Evolutionary conservation across 202 grass and related monocot genomes (phyloP), one percentile per base, ranked within the genome.

Genomic region (Musa balbisiana): DNA sequence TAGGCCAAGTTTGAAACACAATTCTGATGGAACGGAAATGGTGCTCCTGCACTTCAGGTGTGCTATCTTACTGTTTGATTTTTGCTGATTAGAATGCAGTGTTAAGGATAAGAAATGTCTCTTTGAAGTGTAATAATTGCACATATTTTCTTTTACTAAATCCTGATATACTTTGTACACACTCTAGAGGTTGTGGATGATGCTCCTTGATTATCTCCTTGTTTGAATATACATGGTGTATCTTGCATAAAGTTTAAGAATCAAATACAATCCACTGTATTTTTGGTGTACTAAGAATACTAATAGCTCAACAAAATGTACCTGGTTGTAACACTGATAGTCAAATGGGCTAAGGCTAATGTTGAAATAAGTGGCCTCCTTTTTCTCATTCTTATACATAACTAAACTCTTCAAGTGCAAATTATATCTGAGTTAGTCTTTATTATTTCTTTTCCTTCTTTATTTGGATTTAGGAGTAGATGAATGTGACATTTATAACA

Each of bases 41-140:
- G 65, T 87, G 49, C 85, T 88, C 78, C 86, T 91, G 68, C 80
- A 87, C n/a, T 91, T 97, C 88, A 93, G 94, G 94, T 97, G 71
- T 86, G 78, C 52, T 72, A 75, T 83, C 53, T 22, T 23, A 69
- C 51, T 81, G 25, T 70, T 51, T 75, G 49, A 60, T 51, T 53
- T 51, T n/a, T 68, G 55, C 10, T 64, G 9, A 50, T 33, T 67
- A 74, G 29, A 64, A 76, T 80, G 70, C 82, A 56, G 16, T 73
- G 72, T 50, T 43, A 67, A 72, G 82, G 27, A 75, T 82, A 60
- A 43, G 25, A 69, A 58, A 26, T 33, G 69, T 24, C 3, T 63
- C 53, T 55, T 11, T 80, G 74, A 25, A 67, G 70, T 69, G 62
- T 20, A 64, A 64, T 0, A 11, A 20, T 23, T 64, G 8, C 62